phyloP scores from a whole-genome alignment of 352 stramenopile genomes.

The Phytophthora ramorum region DNA sequence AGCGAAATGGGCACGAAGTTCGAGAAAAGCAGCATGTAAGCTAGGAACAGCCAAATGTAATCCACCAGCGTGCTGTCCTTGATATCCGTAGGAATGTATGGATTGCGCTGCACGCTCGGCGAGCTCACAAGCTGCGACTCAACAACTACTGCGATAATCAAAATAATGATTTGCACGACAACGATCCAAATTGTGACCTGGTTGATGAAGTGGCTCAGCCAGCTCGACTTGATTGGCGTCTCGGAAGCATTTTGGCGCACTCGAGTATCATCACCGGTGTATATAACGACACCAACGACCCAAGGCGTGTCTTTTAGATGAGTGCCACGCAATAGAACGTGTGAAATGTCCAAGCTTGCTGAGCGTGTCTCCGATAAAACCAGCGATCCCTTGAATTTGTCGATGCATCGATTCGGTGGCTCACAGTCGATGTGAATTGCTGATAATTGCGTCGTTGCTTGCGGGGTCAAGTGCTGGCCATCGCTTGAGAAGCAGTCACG shows the following conservation, averaged over 20 bases:
- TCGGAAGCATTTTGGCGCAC: slow-evolving; percentile 83
- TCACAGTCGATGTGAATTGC: slow-evolving; percentile 48
- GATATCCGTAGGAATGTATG: slow-evolving; percentile 52
- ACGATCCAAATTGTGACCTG: slow-evolving; percentile 83
- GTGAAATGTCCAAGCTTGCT: slow-evolving; percentile 62
- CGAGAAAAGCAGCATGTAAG: slow-evolving; percentile 93
- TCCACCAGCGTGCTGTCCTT: slow-evolving; percentile 42
- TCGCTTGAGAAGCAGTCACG: slow-evolving; percentile 31
- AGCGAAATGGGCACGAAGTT: slow-evolving; percentile 94
- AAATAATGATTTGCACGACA: slow-evolving; percentile 64
- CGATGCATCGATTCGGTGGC: slow-evolving; percentile 63
- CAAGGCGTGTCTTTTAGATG: slow-evolving; percentile 77
- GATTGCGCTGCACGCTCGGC: slow-evolving; percentile 40
- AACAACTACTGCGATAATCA: slow-evolving; percentile 54
- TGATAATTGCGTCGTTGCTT: slow-evolving; percentile 17
- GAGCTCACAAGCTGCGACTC: slow-evolving; percentile 47
- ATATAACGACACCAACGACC: slow-evolving; percentile 80
- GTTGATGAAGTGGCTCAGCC: slow-evolving; percentile 85
- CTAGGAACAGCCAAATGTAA: slow-evolving; percentile 64
- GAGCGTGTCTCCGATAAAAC: slow-evolving; percentile 20
- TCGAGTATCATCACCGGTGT: slow-evolving; percentile 90
- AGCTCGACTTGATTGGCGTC: slow-evolving; percentile 77
- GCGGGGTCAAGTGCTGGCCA: slow-evolving; percentile 28
- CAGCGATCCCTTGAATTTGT: slow-evolving; percentile 86
- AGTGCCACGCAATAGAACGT: slow-evolving; percentile 78